Base-by-base conservation (phyloP, 495 filamentous ascomycete species). In the Penicillium roqueforti region DNA sequence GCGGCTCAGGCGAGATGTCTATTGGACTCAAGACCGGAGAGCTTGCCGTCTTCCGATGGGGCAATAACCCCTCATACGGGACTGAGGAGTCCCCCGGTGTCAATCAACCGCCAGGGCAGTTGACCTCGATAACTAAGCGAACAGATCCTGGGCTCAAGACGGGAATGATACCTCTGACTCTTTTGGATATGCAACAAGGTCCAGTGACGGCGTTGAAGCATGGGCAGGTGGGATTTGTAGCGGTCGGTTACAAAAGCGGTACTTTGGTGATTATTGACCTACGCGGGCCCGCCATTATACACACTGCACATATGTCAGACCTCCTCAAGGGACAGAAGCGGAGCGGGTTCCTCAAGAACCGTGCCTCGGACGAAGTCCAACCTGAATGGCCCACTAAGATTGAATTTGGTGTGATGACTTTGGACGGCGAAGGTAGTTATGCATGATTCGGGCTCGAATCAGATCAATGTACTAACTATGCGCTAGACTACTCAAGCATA, bases 371-470 rank as follows among this genome's bases (percentile, higher is more conserved):
- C 4, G 65, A 75, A 3, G n/a, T 58, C 52, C 68, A 80, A 47
- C 62, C 70, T 23, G 92, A 95, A 64, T 95, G 83, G 83, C 83
- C 83, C 26, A 89, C 85, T 6, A 74, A 70, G 36, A 79, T 97
- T 10, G 88, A 96, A 68, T 98, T 97, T 74, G 90, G 88, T 53
- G 89, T 97, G 26, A 86, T 98, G 83, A 93, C 87, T 11, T 74
- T 96, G 18, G 93, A 97, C 40, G 89, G 87, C 0, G 92, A 97
- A 69, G 81, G 83, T 85, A 36, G 6, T 7, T 36, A 69, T 55
- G 60, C 14, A 22, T 28, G 23, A 20, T 13, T 29, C 16, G 9
- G 42, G 25, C 23, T n/a, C 20, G 1, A 10, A 42, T 16, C 4
- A 31, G 14, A 41, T 1, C 7, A 45, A 11, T 11, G 20, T 50